Base-by-base conservation (phyloP, 805 yeast species). In the Brettanomyces bruxellensis region DNA sequence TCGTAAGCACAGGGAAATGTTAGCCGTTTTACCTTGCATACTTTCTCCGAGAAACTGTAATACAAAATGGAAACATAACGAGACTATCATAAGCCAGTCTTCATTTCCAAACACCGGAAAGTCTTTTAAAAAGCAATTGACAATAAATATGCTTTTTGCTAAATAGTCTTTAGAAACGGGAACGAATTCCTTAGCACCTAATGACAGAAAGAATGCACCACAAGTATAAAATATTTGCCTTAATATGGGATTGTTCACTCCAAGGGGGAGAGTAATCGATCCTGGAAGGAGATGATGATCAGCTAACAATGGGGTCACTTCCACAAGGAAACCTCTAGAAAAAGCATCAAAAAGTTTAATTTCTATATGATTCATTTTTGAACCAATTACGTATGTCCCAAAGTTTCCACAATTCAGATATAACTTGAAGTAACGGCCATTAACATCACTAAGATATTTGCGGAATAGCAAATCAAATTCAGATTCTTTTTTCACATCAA, bases 271-370 rank as follows among this genome's bases (percentile, higher is more conserved):
- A 49, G 70, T 69, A 1, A 70, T 65, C 0, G 70, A 65, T 1
- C 61, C 62, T 0, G 75, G 70, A 8, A 71, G 68, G 4, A 71
- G 52, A 12, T 58, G 52, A 1, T 68, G 65, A 48, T 70, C 73
- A 0, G 74, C 65, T 37, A 63, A 53, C 47, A 70, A 73, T 1
- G 75, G 72, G 1, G 71, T 68, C 7, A 70, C 56, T 3, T 69
- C 55, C 5, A 65, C 64, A 48, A 72, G 62, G 50, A 70, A 72
- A 1, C 70, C 71, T 41, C 65, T 62, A 5, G 65, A 57, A 48
- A 71, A 71, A 3, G 67, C 68, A 49, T 64, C 60, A 47, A 57
- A 62, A 24, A 58, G 44, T 14, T 49, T 45, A 0, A 59, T 55
- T 6, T 58, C 60, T 7, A 48, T 50, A 7, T 32, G 25, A 12